Base-by-base conservation (phyloP, 768 basidiomycete genomes). In the Coprinellus aureogranulatus region DNA sequence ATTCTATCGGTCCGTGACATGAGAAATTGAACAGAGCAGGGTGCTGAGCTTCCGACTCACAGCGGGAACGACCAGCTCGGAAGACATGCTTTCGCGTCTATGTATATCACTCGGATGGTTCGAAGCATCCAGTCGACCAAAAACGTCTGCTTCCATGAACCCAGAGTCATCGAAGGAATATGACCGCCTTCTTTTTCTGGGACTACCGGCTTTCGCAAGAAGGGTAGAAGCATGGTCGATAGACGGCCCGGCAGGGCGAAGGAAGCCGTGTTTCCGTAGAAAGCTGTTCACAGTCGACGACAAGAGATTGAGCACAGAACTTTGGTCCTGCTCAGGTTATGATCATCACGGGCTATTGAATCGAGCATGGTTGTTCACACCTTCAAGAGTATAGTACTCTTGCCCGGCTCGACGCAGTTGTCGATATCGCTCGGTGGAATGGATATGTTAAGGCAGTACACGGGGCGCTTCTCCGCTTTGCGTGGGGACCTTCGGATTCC, bases 371-470 rank as follows among this genome's bases (percentile, higher is more conserved):
- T n/a, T n/a, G n/a, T n/a, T n/a, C n/a, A n/a, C n/a, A 92, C 94
- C 71, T 83, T 79, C 46, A 95, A 76, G 55, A 87, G 81, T 30
- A 94, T 76, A 4, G 75, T 65, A 3, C 76, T 73, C 73, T 94
- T 95, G 18, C 82, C 75, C n/a, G 94, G 92, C 61, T 91, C 92
- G 27, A 94, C 66, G 58, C 84, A 84, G 55, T 89, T 88, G 65
- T 97, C 93, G 9, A 97, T 75, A 26, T 85, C 75, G 25, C 75
- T 72, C 2, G 84, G 72, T 44, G 92, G 85, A 20, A 94, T 72
- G 9, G 74, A 77, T 58, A 98, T 66, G 66, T 91, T 86, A 47
- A 98, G 75, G 46, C 94, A 88, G 68, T 90, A 98, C 59, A 94
- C 84, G 4, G 94, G 86, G 68, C 83, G 84, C 70, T 85, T 86